Percentiles rank a stretch among this genome's conserved stretches.
phyloP scores from a whole-genome alignment of 2,329 filamentous ascomycete genomes.

The Akanthomyces muscarius region DNA sequence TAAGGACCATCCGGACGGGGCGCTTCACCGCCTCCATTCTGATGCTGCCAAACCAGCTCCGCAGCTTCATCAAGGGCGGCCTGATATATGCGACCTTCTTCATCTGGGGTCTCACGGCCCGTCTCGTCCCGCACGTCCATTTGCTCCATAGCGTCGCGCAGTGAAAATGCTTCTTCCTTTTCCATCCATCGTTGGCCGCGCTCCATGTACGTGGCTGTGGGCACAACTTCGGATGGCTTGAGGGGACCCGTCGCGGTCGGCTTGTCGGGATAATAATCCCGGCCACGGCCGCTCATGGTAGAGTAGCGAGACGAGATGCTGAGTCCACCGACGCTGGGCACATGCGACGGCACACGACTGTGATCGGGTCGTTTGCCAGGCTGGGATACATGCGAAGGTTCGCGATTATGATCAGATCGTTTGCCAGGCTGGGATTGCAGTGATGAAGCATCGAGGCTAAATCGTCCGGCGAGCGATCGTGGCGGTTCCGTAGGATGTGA shows the following conservation, averaged over 20 bases:
- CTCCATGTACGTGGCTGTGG: conserved; percentile 67
- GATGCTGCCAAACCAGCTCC: conserved; percentile 73
- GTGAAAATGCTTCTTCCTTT: conserved; percentile 68
- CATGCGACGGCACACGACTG: conserved; percentile 28
- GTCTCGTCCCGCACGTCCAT: conserved; percentile 53
- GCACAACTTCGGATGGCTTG: conserved; percentile 58
- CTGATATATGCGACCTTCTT: conserved; percentile 62
- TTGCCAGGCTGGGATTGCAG: conserved; percentile 23
- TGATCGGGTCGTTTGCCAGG: conserved; percentile 24
- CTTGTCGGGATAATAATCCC: conserved; percentile 49
- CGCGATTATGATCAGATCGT: conserved; percentile 25
- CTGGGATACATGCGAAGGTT: conserved; percentile 25
- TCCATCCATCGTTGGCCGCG: conserved; percentile 74
- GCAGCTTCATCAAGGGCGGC: conserved; percentile 74
- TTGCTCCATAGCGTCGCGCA: conserved; percentile 69
- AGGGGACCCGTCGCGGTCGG: conserved; percentile 37
- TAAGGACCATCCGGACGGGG: conserved; percentile 61
- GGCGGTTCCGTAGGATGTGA: conserved; percentile 31
- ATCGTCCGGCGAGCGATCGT: conserved; percentile 28
- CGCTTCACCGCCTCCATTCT: conserved; percentile 50
- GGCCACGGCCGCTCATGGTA: conserved; percentile 39
- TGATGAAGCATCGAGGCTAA: conserved; percentile 31
- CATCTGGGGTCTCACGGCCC: conserved; percentile 32
- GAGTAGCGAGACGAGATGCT: conserved; percentile 52
- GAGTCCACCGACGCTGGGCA: conserved; percentile 39